Conservation (phyloP, 1,139 yeast genomes). For the Yamadazyma membranifaciens region DNA sequence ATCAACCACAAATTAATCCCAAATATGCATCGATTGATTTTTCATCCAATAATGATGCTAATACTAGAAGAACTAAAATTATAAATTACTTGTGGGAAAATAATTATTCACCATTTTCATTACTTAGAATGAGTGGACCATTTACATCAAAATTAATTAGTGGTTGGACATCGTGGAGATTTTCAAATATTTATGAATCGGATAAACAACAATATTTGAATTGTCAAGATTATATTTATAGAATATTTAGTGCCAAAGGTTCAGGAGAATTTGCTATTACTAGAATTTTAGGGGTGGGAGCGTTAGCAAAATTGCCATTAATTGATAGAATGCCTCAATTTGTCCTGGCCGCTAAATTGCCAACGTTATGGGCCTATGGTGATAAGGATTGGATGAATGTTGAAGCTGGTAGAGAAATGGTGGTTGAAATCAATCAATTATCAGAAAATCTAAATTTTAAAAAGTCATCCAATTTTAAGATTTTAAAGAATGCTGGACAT, state of each 20-base stretch:
- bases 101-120: conserved; percentile 38
- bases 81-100: conserved; percentile 34
- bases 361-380: conserved; percentile 47
- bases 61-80: conserved; percentile 19
- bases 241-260: conserved; percentile 40
- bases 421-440: conserved; percentile 37
- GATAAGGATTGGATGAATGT: conserved; percentile 51
- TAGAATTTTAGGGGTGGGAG: conserved; percentile 38
- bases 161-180: conserved; percentile 43
- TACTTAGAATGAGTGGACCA: conserved; percentile 38
- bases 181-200: conserved; percentile 30
- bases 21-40: conserved; percentile 9
- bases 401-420: conserved; percentile 42
- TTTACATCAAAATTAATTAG: conserved; percentile 36
- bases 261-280: conserved; percentile 49
- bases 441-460: conserved; percentile 17
- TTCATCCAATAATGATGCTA: conserved; percentile 12
- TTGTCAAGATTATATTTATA: conserved; percentile 43
- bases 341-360: conserved; percentile 36
- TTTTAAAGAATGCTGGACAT: conserved; percentile 66
- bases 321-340: conserved; percentile 42
- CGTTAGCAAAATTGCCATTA: conserved; percentile 42
- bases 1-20: conserved; percentile 11
- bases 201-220: conserved; percentile 32
- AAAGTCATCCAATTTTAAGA: conserved; percentile 34